These are phyloP conservation scores for Yamadazyma sp. DNA, from an alignment of 1,139 yeast genomes.

Conservation along the genomic window DNA sequence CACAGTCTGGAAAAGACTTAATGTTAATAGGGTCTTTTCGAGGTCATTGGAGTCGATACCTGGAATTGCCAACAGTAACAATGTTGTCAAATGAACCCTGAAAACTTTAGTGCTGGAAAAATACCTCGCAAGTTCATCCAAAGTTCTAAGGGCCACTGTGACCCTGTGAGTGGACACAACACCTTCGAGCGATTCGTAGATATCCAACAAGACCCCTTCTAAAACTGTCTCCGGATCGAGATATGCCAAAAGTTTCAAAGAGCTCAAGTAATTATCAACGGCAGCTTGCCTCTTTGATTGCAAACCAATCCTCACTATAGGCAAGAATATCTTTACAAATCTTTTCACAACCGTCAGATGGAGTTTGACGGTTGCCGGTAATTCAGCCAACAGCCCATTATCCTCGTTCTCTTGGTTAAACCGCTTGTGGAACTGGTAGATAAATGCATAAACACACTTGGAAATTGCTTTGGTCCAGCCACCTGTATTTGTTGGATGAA, in stretches of 20 bases:
- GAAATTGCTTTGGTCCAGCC: conserved; percentile 78
- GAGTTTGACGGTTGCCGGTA: conserved; percentile 51
- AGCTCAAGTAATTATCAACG: conserved; percentile 58
- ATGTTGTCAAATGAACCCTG: conserved; percentile 76
- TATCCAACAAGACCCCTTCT: conserved; percentile 67
- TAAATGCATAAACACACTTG: conserved; percentile 56
- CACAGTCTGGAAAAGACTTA: conserved; percentile 69
- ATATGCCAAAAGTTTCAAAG: conserved; percentile 64
- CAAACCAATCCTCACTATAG: conserved; percentile 67
- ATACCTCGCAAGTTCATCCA: conserved; percentile 66
- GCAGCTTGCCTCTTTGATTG: conserved; percentile 70
- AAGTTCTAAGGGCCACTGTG: conserved; percentile 65
- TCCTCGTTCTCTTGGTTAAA: conserved; percentile 45
- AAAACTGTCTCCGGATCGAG: conserved; percentile 61
- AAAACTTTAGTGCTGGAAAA: conserved; percentile 66
- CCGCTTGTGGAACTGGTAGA: conserved; percentile 61
- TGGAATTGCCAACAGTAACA: conserved; percentile 67
- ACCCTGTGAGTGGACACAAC: conserved; percentile 84
- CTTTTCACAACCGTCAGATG: conserved; percentile 38
- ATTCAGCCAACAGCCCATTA: conserved; percentile 37
- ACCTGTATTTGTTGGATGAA: conserved; percentile 90
- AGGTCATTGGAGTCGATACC: conserved; percentile 91
- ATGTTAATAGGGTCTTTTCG: conserved; percentile 65
- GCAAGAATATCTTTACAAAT: conserved; percentile 59
- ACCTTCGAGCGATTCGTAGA: conserved; percentile 81